These are phyloP conservation scores for Fusarium clavum DNA, from an alignment of 2,329 filamentous ascomycete genomes.

Conservation along the genomic window DNA sequence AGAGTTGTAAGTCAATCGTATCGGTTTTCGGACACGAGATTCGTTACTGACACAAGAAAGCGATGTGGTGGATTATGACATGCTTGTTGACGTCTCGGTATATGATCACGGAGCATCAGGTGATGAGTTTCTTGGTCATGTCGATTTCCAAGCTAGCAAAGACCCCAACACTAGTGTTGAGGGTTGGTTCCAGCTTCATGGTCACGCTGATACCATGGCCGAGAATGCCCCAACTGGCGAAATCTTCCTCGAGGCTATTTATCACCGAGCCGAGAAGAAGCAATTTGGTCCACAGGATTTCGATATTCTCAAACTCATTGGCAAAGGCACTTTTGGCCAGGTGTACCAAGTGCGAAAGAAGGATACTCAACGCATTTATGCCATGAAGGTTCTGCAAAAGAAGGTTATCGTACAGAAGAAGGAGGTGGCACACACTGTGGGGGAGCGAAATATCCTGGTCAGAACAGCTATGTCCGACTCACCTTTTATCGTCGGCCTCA, in stretches of 20 bases:
- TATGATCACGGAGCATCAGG: conserved; percentile 85
- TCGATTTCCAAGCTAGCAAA: conserved; percentile 77
- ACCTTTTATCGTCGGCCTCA: conserved; percentile 96
- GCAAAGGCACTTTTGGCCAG: conserved; percentile 97
- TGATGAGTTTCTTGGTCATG: conserved; percentile 92
- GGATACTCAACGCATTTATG: conserved; percentile 95
- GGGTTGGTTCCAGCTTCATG: conserved; percentile 86
- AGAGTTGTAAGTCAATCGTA: conserved; percentile 76
- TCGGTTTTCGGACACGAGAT: neutral
- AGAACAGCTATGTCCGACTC: conserved; percentile 96
- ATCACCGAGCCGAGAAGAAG: conserved; percentile 88
- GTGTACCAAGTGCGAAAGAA: conserved; percentile 99
- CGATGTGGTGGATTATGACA: conserved; percentile 92
- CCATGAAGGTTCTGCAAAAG: conserved; percentile 99
- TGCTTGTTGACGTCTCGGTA: conserved; percentile 90
- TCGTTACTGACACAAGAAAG: conserved; percentile 59
- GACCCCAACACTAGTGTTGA: conserved; percentile 78
- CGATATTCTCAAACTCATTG: conserved; percentile 93
- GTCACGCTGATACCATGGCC: conserved; percentile 75
- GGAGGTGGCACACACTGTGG: conserved; percentile 96
- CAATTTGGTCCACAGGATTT: conserved; percentile 96
- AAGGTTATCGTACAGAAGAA: conserved; percentile 99
- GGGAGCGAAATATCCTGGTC: conserved; percentile 96
- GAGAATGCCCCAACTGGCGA: conserved; percentile 87
- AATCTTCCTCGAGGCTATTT: conserved; percentile 86